Conservation (phyloP, 2,329 filamentous ascomycete species). For the Trichophyton schoenleinii region DNA sequence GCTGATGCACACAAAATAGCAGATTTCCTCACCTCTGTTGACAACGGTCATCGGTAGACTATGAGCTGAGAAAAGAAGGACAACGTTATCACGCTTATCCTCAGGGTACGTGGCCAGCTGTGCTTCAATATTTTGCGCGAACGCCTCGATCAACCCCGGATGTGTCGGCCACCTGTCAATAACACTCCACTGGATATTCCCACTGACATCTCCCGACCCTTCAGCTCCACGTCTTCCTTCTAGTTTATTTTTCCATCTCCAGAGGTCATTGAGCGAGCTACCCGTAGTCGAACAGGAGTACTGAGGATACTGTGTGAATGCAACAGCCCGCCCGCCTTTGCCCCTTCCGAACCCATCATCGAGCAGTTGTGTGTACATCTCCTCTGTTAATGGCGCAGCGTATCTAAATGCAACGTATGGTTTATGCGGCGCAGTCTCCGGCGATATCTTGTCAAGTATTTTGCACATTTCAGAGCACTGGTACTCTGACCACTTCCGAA, state of each 20-base stretch:
- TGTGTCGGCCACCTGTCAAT: constrained; percentile 98
- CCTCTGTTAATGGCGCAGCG: constrained; percentile 81
- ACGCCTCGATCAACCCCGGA: constrained; percentile 75
- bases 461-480: constrained; percentile 96
- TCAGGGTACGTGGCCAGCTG: constrained; percentile 73
- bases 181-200: constrained; percentile 80
- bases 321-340: constrained; percentile 82
- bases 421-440: constrained; percentile 89
- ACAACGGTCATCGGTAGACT: constrained; percentile 95
- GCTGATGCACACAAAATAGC: background rate
- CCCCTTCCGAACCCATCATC: constrained; percentile 83
- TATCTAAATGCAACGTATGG: constrained; percentile 97
- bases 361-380: constrained; percentile 74
- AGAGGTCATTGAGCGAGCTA: constrained; percentile 89
- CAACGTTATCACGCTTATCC: constrained; percentile 64
- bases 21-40: constrained; percentile 54
- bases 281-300: constrained; percentile 97
- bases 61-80: constrained; percentile 88
- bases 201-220: constrained; percentile 38
- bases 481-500: constrained; percentile 94
- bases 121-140: constrained; percentile 82
- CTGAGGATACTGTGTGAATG: constrained; percentile 96
- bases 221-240: constrained; percentile 58
- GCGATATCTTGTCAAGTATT: constrained; percentile 77
- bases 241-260: constrained; percentile 83